phyloP scores from a whole-genome alignment of 1,284 basidiomycete genomes.

The Volvariella volvacea region DNA sequence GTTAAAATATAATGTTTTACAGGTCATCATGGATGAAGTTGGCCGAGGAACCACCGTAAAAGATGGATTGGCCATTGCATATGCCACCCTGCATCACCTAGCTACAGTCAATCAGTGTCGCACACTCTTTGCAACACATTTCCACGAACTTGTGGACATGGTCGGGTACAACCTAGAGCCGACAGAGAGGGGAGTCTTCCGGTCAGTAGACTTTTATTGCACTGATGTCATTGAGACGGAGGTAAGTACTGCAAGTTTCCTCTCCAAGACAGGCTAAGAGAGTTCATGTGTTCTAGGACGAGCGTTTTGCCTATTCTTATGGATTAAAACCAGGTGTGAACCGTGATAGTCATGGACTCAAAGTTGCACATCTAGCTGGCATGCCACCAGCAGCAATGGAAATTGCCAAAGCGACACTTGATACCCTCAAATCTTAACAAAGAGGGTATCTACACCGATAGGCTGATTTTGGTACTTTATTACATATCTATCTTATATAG shows the following conservation, averaged over 20 bases:
- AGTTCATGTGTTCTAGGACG: slow-evolving; percentile 39
- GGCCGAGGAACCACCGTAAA: slow-evolving; percentile 91
- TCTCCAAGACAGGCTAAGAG: no score
- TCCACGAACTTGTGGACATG: slow-evolving; percentile 89
- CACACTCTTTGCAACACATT: slow-evolving; percentile 93
- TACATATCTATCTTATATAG: slow-evolving; percentile 8
- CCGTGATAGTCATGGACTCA: slow-evolving; percentile 86
- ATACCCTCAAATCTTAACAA: slow-evolving; percentile 27
- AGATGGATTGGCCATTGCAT: slow-evolving; percentile 92
- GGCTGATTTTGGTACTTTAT: no score
- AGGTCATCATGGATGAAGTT: slow-evolving; percentile 98
- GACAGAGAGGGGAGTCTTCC: slow-evolving; percentile 40
- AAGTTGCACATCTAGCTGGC: slow-evolving; percentile 85
- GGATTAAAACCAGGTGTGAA: slow-evolving; percentile 80
- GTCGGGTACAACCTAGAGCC: slow-evolving; percentile 48
- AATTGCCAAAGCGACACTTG: slow-evolving; percentile 50
- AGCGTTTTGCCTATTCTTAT: slow-evolving; percentile 81
- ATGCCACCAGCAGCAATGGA: slow-evolving; percentile 64
- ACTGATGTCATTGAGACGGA: slow-evolving; percentile 77
- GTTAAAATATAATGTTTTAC: background rate
- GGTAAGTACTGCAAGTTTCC: slow-evolving; percentile 35
- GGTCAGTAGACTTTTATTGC: slow-evolving; percentile 77
- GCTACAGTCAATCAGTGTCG: slow-evolving; percentile 70
- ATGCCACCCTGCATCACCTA: slow-evolving; percentile 83
- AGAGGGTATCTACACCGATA: no score